Base-by-base conservation (phyloP, 768 basidiomycete genomes). In the Leucosporidium creatinivorum region DNA sequence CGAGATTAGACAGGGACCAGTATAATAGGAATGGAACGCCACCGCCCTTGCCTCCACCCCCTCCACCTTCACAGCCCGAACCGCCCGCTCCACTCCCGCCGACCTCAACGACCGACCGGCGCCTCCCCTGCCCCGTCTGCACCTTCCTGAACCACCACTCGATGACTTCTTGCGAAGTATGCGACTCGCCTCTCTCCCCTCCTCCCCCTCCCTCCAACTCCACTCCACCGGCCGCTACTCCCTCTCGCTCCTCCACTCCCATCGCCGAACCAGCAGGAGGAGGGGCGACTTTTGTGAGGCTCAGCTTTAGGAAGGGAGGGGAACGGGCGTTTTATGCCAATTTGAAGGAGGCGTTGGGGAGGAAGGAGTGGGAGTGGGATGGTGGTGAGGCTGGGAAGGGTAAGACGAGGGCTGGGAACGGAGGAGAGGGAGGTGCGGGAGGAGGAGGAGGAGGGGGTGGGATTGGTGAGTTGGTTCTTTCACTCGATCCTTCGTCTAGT, bases 251-350 rank as follows among this genome's bases (percentile, higher is more conserved):
- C 2, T 18, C 61, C 73, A 0, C 83, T 83, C n/a, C 13, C 28
- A 28, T 1, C 80, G 79, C 50, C 64, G 70, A 50, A 68, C 55
- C 48, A 76, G 77, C 33, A 75, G 77, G 48, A 78, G 80, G 25
- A 79, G 81, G 50, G 77, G 77, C 78, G 28, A 76, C 79, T 7
- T 74, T 87, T 65, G 84, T 96, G 58, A 88, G 89, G 72, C 76
- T 99, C 63, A 93, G 90, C 78, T 97, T 99, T 77, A 83, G 94
- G 52, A 89, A 86, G 76, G 92, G 93, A 4, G 93, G 93, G 0
- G 92, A 89, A 76, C 88, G 88, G 77, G 73, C 83, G 1, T 88
- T 91, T 72, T 97, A 99, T 77, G 80, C 84, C 23, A 82, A 84
- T 17, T 81, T 97, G 48, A 90, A 88, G 77, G 81, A 84, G 25